These are phyloP conservation scores for Fusarium compactum DNA, from an alignment of 2,329 filamentous ascomycete species.

Conservation along the genomic window DNA sequence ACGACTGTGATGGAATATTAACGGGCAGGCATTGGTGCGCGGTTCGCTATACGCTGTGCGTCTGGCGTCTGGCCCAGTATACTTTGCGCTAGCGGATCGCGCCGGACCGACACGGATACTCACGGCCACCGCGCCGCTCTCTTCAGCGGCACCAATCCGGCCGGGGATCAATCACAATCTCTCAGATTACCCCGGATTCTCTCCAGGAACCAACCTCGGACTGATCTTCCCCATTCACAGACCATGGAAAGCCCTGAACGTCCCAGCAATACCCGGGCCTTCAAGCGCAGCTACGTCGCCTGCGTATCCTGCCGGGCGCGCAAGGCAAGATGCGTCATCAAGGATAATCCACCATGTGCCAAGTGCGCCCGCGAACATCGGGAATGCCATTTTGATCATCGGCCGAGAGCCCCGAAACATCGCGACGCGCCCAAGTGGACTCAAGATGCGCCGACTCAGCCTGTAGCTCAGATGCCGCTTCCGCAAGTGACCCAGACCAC, in stretches of 20 bases:
- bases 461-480: not conserved
- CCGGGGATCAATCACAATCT: not conserved
- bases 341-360: slow-evolving; percentile 34
- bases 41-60: not conserved
- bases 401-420: slow-evolving; percentile 24
- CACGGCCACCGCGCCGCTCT: not conserved
- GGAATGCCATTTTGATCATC: slow-evolving; percentile 30
- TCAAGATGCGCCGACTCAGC: not conserved
- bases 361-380: slow-evolving; percentile 34
- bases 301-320: slow-evolving; percentile 33
- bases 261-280: slow-evolving; percentile 10
- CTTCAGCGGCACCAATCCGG: not conserved
- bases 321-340: slow-evolving; percentile 32
- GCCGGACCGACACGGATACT: slow-evolving; percentile 27
- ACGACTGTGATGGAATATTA: not conserved
- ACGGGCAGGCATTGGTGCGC: not conserved
- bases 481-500: not conserved
- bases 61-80: not conserved
- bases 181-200: not conserved
- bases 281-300: slow-evolving; percentile 39
- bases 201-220: not conserved
- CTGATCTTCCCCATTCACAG: not conserved
- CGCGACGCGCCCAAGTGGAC: slow-evolving; percentile 29
- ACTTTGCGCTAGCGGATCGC: slow-evolving; percentile 3
- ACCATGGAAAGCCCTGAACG: slow-evolving; percentile 21